Evolutionary conservation across 805 yeast species (phyloP), one percentile per base, ranked within the genome.

Genomic region (Starmerella davenportii): DNA sequence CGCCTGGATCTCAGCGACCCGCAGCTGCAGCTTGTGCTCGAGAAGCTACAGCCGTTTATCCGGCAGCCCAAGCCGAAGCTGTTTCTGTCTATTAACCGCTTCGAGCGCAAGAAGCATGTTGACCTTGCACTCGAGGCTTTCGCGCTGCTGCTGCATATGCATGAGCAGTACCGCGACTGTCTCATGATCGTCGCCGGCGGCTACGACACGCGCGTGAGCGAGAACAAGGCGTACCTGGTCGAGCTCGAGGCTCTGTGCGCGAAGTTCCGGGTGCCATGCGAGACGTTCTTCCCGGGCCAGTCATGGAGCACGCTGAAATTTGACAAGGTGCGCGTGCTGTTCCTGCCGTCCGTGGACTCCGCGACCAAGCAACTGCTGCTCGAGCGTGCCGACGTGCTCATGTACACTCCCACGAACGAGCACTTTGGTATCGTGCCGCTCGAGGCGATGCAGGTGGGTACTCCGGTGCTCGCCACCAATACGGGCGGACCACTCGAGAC

Each of bases 361-460:
- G 54, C 66, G 2, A 54, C 79, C 42, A 81, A 82, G 57, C 74
- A 65, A 53, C 61, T 67, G 2, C 64, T 90, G 21, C 60, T 90
- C 25, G 55, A 66, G 29, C 57, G 62, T 8, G 65, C 85, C 2
- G 66, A 68, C 35, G 48, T 79, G 40, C 63, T 90, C 18, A 59
- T 85, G 34, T 90, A 90, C 54, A 90, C 99, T 0, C 98, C 99
- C 2, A 66, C 79, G 0, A 69, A 69, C 50, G 98, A 90, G 57
- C 99, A 90, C 60, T 90, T 90, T 54, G 99, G 99, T 13, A 90
- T 90, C 46, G 99, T 90, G 8, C 99, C 99, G 1, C 65, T 90
- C 14, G 98, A 90, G 55, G 85, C 94, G 11, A 85, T 90, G 95
- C 66, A 76, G 35, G 65, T 70, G 41, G 77, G 79, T 21, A 76